phyloP scores from a whole-genome alignment of 352 stramenopile genomes.

The Plasmopara halstedii region DNA sequence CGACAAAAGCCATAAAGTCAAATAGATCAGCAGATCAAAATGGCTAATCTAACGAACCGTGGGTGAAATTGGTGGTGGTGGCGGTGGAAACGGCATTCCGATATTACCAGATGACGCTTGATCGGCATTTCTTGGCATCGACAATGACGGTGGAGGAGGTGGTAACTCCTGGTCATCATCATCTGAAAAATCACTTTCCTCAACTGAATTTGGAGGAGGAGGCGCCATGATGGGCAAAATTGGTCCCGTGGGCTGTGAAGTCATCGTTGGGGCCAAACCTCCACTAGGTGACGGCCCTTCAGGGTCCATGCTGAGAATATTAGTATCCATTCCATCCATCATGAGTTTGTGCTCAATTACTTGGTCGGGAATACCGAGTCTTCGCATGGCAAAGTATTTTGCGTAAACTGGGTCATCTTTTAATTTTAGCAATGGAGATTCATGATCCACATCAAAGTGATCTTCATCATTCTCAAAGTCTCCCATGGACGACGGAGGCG shows the following conservation, averaged over 20 bases:
- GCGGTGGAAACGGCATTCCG: slow-evolving; percentile 41
- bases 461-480: slow-evolving; percentile 23
- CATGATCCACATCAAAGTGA: slow-evolving; percentile 13
- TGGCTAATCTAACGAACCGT: slow-evolving; percentile 29
- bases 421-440: slow-evolving; percentile 55
- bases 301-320: slow-evolving; percentile 72
- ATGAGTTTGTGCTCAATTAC: slow-evolving; percentile 75
- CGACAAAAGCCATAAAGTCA: background rate
- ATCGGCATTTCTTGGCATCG: slow-evolving; percentile 6
- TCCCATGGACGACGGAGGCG: slow-evolving; percentile 20
- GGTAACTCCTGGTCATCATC: slow-evolving; percentile 20
- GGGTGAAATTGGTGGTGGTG: slow-evolving; percentile 41
- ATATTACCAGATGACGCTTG: slow-evolving; percentile 32
- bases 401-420: slow-evolving; percentile 77
- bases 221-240: slow-evolving; percentile 33
- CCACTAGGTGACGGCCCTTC: slow-evolving; percentile 67
- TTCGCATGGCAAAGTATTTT: slow-evolving; percentile 83
- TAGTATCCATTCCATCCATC: slow-evolving; percentile 67
- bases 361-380: slow-evolving; percentile 59
- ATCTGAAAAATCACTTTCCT: slow-evolving; percentile 16
- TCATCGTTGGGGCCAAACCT: slow-evolving; percentile 20
- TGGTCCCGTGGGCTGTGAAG: slow-evolving; percentile 20
- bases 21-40: too few species aligned
- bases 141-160: slow-evolving; percentile 29
- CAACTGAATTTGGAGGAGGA: slow-evolving; percentile 9